Percentiles rank a stretch among this genome's conserved stretches.
Evolutionary conservation across 2,329 filamentous ascomycete genomes (phyloP).

Genomic region (Ceratocystis papillata): DNA sequence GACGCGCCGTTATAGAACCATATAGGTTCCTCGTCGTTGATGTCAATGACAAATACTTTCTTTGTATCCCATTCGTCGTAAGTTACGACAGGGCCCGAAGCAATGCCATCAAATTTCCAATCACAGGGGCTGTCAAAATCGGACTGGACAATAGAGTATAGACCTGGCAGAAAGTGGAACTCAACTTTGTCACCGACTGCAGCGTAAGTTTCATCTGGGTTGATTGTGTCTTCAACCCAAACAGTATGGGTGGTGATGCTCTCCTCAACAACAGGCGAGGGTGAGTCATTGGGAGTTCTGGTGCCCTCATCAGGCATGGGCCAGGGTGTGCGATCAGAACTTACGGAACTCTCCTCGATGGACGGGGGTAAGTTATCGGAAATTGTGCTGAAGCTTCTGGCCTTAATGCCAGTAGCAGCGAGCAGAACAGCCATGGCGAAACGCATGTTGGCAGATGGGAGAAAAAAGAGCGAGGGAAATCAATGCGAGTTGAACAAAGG

Average conservation of each 20-base stretch:
- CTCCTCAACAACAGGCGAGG: not conserved
- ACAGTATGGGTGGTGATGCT: not conserved
- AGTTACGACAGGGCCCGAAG: not conserved
- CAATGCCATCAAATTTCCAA: slow-evolving; percentile 24
- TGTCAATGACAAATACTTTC: no score
- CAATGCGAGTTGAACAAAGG: no score
- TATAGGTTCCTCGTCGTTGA: no score
- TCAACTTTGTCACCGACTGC: not conserved
- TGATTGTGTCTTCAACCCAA: not conserved
- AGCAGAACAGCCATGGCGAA: not conserved
- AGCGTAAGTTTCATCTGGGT: not conserved
- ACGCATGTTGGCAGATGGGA: not conserved
- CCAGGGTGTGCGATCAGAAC: no score
- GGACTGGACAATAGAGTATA: not conserved
- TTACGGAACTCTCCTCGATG: not conserved
- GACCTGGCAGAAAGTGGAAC: not conserved
- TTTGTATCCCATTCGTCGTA: no score
- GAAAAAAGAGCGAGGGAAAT: no score
- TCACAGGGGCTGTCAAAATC: slow-evolving; percentile 37
- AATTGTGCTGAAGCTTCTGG: not conserved
- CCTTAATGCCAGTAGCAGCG: not conserved
- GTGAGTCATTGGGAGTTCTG: not conserved
- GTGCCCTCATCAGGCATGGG: not conserved
- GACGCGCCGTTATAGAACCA: no score
- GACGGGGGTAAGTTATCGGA: not conserved